Evolutionary conservation across 2,329 filamentous ascomycete species (phyloP).

Genomic region (Rosellinia necatrix): DNA sequence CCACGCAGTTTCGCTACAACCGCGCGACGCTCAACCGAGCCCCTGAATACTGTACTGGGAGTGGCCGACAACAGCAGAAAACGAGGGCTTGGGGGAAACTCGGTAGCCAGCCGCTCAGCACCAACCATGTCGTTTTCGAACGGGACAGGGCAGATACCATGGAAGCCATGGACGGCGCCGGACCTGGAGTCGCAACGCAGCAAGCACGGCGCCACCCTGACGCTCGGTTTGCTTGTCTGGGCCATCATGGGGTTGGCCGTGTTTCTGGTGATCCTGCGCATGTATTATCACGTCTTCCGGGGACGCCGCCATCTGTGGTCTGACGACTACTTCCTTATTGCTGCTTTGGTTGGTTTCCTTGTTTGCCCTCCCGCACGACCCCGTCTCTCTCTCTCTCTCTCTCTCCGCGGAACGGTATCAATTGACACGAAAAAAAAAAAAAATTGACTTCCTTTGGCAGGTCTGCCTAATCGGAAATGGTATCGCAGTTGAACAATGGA

Average conservation of each 20-base stretch:
- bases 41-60: too few species aligned
- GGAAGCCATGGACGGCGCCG: conserved; percentile 8
- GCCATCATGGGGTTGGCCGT: conserved; percentile 12
- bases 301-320: conserved; percentile 21
- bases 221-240: conserved; percentile 13
- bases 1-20: too few species aligned
- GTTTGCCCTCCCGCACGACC: not conserved
- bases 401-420: too few species aligned
- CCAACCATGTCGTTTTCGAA: too few species aligned
- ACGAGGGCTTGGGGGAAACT: too few species aligned
- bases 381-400: not conserved
- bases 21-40: too few species aligned
- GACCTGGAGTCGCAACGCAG: conserved; percentile 14
- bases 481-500: conserved; percentile 16
- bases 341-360: conserved; percentile 19
- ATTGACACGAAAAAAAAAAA: too few species aligned
- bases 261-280: conserved; percentile 15
- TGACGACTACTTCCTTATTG: conserved; percentile 27
- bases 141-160: conserved; percentile 2
- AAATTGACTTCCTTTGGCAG: conserved; percentile 3
- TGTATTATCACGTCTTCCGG: conserved; percentile 20
- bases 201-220: conserved; percentile 2
- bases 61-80: too few species aligned
- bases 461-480: conserved; percentile 21
- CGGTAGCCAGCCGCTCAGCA: too few species aligned